Base-by-base conservation (phyloP, 306 rosid species). In the Rosa chinensis region DNA sequence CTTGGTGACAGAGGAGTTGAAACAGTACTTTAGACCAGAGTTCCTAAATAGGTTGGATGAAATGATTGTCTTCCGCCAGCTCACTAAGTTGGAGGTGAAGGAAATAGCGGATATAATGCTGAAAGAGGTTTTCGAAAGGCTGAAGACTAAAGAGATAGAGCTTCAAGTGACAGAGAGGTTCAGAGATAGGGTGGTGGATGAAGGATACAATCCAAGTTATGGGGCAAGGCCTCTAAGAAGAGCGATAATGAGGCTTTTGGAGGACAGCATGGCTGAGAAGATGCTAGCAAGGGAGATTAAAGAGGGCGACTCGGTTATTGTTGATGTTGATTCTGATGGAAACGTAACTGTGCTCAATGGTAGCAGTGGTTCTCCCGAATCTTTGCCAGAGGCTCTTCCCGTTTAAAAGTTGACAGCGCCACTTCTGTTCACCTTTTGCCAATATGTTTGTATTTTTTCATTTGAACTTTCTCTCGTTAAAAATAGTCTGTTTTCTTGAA, bases 251-350 rank as follows among this genome's bases (percentile, higher is more conserved):
- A 86, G 97, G 76, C 97, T 94, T 50, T 85, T 94, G 91, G 98
- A 94, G 87, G 97, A 94, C 84, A 90, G 97, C 87, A 94, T 94
- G 98, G 98, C 97, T 4, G 98, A 94, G 88, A 94, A 94, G 97
- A 92, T 94, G 97, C 97, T 94, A 62, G 88, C 97, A 2, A 84
- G 98, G 77, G 98, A 92, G 86, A 94, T 94, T 79, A 92, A 92
- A 67, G 98, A 90, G 86, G 98, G 98, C 0, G 98, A 94, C 79
- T 94, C 97, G 0, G 97, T 92, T 59, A 94, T 92, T n/a, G 97
- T 92, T 69, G 98, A 94, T 70, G 92, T 91, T 0, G 98, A 94
- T 69, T 84, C 98, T 53, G 97, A 94, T 14, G 98, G 98, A 4
- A 94, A 92, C 12, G 98, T 94, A 67, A 91, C 91, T 10, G 98